phyloP scores from a whole-genome alignment of 1,284 basidiomycete species.

The Schizophyllum amplum region DNA sequence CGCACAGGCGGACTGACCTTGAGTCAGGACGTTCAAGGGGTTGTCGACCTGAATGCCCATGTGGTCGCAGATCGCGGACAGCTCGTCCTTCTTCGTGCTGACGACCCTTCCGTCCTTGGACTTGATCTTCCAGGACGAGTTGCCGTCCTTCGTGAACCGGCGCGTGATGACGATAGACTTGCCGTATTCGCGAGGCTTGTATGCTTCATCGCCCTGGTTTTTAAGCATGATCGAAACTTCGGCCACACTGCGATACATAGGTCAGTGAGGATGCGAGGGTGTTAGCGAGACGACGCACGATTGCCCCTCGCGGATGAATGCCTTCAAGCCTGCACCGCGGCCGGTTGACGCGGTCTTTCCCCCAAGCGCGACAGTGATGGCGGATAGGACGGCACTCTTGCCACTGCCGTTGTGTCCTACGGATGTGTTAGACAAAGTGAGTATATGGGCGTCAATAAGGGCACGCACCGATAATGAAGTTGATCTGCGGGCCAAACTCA shows the following conservation, averaged over 20 bases:
- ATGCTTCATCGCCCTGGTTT: slow-evolving; percentile 89
- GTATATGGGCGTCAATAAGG: background rate
- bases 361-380: slow-evolving; percentile 88
- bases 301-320: slow-evolving; percentile 84
- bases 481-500: slow-evolving; percentile 83
- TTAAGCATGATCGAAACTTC: slow-evolving; percentile 78
- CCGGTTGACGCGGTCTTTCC: slow-evolving; percentile 89
- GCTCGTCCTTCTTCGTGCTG: slow-evolving; percentile 78
- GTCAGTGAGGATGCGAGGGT: background rate
- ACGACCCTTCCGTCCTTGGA: slow-evolving; percentile 59
- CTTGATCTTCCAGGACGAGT: slow-evolving; percentile 80
- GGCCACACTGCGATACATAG: slow-evolving; percentile 39
- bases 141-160: slow-evolving; percentile 68
- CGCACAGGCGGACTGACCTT: slow-evolving; percentile 44
- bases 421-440: slow-evolving; percentile 1
- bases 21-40: slow-evolving; percentile 90
- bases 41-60: slow-evolving; percentile 98
- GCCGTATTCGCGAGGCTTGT: slow-evolving; percentile 76
- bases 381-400: slow-evolving; percentile 93
- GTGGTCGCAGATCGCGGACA: slow-evolving; percentile 84
- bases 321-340: slow-evolving; percentile 79
- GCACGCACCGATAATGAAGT: slow-evolving; percentile 88
- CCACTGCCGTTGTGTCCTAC: slow-evolving; percentile 81
- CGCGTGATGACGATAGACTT: slow-evolving; percentile 83
- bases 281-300: slow-evolving; percentile 38